Conservation (phyloP, 2,329 filamentous ascomycete genomes). For the Parastagonospora nodorum region DNA sequence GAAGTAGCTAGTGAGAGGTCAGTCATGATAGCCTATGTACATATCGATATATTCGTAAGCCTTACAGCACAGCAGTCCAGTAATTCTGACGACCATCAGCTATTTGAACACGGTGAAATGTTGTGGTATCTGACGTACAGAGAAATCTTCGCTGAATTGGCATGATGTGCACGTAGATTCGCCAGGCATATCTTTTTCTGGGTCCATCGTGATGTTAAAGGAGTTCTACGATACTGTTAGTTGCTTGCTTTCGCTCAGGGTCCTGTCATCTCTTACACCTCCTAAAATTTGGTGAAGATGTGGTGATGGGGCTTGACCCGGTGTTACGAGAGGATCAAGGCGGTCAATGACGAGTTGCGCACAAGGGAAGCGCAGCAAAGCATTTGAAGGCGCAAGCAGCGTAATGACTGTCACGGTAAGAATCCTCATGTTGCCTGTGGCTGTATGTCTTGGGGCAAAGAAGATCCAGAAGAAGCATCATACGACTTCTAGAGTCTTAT, state of each 20-base stretch:
- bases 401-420: conserved; percentile 8
- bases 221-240: conserved; percentile 14
- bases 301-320: conserved; percentile 27
- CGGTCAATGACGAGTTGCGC: conserved; percentile 30
- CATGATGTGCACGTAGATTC: conserved; percentile 35
- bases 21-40: neutral
- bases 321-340: conserved; percentile 31
- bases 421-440: conserved; percentile 23
- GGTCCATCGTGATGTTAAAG: conserved; percentile 33
- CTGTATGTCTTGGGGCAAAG: neutral
- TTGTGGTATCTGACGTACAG: conserved; percentile 3
- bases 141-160: conserved; percentile 36
- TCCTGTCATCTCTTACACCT: conserved; percentile 8
- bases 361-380: conserved; percentile 31
- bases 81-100: conserved; percentile 25
- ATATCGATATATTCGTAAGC: neutral
- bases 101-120: neutral
- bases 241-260: neutral
- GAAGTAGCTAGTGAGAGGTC: conserved; percentile 22
- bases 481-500: neutral
- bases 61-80: conserved; percentile 37
- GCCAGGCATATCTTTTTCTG: conserved; percentile 22
- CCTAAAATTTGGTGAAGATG: conserved; percentile 34
- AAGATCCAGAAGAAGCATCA: neutral
- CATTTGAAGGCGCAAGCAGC: conserved; percentile 21